Percentiles rank a stretch among this genome's conserved stretches.
Evolutionary conservation across 73 alveolate genomes (phyloP).

Genomic region (Urostyla sp.): DNA sequence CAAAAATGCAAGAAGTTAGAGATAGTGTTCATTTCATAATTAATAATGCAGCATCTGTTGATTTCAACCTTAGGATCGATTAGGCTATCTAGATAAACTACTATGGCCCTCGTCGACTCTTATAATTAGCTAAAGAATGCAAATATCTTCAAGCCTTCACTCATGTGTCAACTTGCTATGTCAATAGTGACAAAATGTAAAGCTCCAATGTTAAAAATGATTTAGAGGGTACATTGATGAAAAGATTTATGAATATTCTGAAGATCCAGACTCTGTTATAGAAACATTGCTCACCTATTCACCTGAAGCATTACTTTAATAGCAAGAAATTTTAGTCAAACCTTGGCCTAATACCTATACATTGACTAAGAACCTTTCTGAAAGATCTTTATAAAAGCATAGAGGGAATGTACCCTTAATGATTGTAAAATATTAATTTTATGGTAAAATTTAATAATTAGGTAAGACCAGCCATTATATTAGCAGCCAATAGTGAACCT

Average conservation of each 20-base stretch:
- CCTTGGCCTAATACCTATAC: slow-evolving; percentile 91
- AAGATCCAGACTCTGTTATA: slow-evolving; percentile 54
- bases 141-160: slow-evolving; percentile 25
- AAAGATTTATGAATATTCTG: slow-evolving; percentile 76
- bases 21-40: slow-evolving; percentile 54
- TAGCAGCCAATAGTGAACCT: slow-evolving; percentile 83
- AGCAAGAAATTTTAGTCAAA: slow-evolving; percentile 69
- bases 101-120: slow-evolving; percentile 50
- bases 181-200: slow-evolving; percentile 46
- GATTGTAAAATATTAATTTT: too few species aligned
- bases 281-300: slow-evolving; percentile 63
- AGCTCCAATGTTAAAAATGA: too few species aligned
- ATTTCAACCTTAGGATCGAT: slow-evolving; percentile 55
- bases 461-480: slow-evolving; percentile 91
- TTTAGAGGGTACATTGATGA: slow-evolving; percentile 81
- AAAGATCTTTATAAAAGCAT: slow-evolving; percentile 68
- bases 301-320: slow-evolving; percentile 69
- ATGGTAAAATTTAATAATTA: not conserved
- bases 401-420: slow-evolving; percentile 72
- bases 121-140: slow-evolving; percentile 51
- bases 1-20: not conserved
- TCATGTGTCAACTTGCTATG: slow-evolving; percentile 72
- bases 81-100: slow-evolving; percentile 56
- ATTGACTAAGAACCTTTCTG: slow-evolving; percentile 86
- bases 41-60: slow-evolving; percentile 73